Base-by-base conservation (phyloP, 768 basidiomycete genomes). In the Boletus edulis region DNA sequence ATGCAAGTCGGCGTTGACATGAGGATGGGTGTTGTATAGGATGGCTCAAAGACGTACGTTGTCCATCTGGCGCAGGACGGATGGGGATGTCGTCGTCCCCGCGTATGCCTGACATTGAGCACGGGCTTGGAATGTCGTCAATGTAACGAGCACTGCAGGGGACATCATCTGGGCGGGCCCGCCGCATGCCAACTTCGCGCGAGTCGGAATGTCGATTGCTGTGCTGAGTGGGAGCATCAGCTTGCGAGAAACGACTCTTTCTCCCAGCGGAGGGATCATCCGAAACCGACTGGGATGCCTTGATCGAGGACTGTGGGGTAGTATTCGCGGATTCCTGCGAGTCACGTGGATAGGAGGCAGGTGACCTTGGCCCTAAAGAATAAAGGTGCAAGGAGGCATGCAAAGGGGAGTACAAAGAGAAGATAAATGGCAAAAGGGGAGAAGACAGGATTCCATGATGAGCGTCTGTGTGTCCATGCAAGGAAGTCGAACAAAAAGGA, bases 291-390 rank as follows among this genome's bases (percentile, higher is more conserved):
- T 63, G 57, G 37, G 47, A 45, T n/a, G 62, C 47, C 37, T 66
- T 62, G 57, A 38, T 55, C 38, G 55, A 60, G 13, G 61, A 38
- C 12, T 50, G 51, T 27, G 51, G 56, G 3, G 53, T 43, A 24
- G 49, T 48, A 29, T 43, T 56, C 13, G 55, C 51, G 14, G 58
- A 47, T 60, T 64, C 63, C 64, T 69, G 65, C 54, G 57, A 46
- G 45, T 69, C 72, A 55, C 72, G 75, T 45, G 62, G 32, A 52
- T 68, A 65, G 41, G 67, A 67, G 40, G 69, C 62, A 17, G 76
- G 73, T 22, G 76, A 75, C 55, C 68, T 68, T 44, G 67, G 64
- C 66, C 77, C 77, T 78, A 76, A 62, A 78, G 69, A 67, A 73
- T 42, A 67, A 75, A 72, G 64, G 61, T 46, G 64, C 64, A 58